Evolutionary conservation across 2,329 filamentous ascomycete genomes (phyloP), one percentile per base, ranked within the genome.

Genomic region (Clonostachys rhizophaga): DNA sequence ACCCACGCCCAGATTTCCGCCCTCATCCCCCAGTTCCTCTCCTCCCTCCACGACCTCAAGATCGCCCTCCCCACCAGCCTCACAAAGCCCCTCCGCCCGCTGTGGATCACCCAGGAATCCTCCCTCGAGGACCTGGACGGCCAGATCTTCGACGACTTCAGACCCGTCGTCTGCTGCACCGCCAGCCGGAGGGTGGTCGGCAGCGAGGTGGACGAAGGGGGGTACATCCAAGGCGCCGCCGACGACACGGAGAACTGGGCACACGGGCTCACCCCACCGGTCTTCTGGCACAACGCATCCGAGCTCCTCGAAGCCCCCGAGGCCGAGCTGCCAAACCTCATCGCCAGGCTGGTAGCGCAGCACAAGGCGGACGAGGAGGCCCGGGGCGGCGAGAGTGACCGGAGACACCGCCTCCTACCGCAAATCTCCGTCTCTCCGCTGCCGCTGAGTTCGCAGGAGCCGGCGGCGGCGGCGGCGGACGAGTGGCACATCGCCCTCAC

Each of bases 161-260:
- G 87, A 55, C 83, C 89, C 0, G 70, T 97, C 4, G 78, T 97
- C 18, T 88, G 94, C 59, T 94, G 89, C 61, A 96, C 91, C 1
- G 87, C 90, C 12, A 96, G 90, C 2, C 78, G 84, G 34, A 77
- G 86, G 14, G 83, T 91, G 1, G 69, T 70, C 2, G 45, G 83
- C 12, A 82, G 79, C 4, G 89, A 92, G 61, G 59, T 61, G 33
- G 73, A 72, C 3, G 86, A 84, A 18, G 80, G 78, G 0, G 62
- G 66, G 5, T 99, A 99, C 60, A 86, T 99, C 49, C 94, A 97
- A 67, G 94, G 94, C 44, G 92, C 92, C 1, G 94, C 87, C 3
- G 94, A 99, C 64, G 94, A 99, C 63, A 89, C 87, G 12, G 94
- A 99, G 71, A 89, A 89, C 55, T 99, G 94, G 94, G 86, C 91